Percentiles rank a stretch among this genome's conserved stretches.
Evolutionary conservation across 192 early-diverging fungal genomes (phyloP).

Genomic region (Mortierella antarctica): DNA sequence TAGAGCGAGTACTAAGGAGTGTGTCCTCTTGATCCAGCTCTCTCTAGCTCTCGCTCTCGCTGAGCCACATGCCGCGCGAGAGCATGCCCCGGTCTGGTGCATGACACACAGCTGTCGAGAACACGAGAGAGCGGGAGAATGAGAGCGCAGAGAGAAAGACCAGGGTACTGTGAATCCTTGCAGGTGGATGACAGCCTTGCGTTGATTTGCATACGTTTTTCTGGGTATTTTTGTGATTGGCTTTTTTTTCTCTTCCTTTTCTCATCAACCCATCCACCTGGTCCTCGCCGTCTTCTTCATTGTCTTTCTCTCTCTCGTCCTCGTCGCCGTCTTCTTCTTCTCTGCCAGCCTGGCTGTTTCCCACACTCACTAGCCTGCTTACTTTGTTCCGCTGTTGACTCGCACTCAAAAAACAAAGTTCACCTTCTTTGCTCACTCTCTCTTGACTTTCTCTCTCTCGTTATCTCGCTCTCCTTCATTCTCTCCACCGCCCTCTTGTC

Average conservation of each 20-base stretch:
- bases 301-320: neutral
- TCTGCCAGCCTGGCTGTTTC: neutral
- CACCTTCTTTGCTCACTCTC: neutral
- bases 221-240: neutral
- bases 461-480: neutral
- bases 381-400: neutral
- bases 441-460: neutral
- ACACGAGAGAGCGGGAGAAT: too few relatives aligned
- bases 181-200: too few relatives aligned
- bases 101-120: too few relatives aligned
- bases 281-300: neutral
- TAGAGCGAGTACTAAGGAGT: too few relatives aligned
- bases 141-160: too few relatives aligned
- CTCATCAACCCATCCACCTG: neutral
- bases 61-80: too few relatives aligned
- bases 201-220: too few relatives aligned
- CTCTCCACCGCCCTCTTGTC: neutral
- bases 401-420: neutral
- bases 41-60: too few relatives aligned
- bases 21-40: too few relatives aligned
- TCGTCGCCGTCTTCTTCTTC: neutral
- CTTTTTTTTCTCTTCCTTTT: neutral
- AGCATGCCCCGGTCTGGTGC: too few relatives aligned
- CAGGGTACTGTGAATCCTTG: too few relatives aligned
- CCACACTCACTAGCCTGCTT: neutral